Base-by-base conservation (phyloP, 768 basidiomycete genomes). In the Tephrocybe sp. region DNA sequence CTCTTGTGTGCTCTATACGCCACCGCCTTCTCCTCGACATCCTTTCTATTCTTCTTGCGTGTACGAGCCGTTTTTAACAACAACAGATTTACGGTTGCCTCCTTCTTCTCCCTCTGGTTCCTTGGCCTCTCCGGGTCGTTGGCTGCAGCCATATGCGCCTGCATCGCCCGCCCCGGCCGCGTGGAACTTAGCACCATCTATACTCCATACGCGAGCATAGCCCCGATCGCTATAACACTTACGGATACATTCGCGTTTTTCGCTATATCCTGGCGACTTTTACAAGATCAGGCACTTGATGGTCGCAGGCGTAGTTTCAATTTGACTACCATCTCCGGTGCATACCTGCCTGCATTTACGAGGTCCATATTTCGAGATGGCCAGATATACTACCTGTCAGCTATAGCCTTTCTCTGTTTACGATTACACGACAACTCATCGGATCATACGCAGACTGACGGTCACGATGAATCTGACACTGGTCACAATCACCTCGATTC, bases 321-420 rank as follows among this genome's bases (percentile, higher is more conserved):
- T n/a, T n/a, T n/a, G 18, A 9, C 38, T 39, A 21, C 38, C 10
- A 21, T 70, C 7, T 49, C 62, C 12, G 68, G 65, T 2, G 50
- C 52, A 23, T 58, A 61, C 28, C 41, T 70, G 4, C 67, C 71
- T 2, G 52, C 49, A 5, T 62, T 68, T 15, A 61, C 64, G 2
- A 61, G 52, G 33, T 53, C 59, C 1, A 36, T 70, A 3, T 46
- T 69, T 15, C 57, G 55, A 18, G 69, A 68, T 10, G 65, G 69
- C 0, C 70, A 68, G 45, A 51, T 56, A 10, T 72, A 69, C 43
- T 70, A 67, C 45, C 32, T 67, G 71, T 71, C 46, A 34, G 68
- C 63, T 7, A 28, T 32, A 33, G 3, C n/a, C 37, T 4, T 17
- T 32, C 21, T 37, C 10, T 34, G 14, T 47, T 25, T 23, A 17